Conservation (phyloP, 2,329 filamentous ascomycete species). For the Fonsecaea erecta region DNA sequence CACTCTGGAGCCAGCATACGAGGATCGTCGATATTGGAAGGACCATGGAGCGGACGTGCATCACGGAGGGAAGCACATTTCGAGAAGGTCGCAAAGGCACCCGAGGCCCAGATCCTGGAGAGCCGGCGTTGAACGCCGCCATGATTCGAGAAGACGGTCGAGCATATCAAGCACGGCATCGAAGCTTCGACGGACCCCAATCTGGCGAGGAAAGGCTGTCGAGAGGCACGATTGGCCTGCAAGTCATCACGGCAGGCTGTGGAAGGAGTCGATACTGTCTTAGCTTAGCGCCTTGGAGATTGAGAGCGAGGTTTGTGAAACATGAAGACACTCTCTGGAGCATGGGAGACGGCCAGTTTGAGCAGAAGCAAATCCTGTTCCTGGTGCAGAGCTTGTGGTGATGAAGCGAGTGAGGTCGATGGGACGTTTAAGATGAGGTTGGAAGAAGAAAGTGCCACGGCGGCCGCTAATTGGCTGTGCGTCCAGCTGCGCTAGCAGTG, state of each 20-base stretch:
- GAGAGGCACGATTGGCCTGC: conserved; percentile 21
- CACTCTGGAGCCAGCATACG: conserved; percentile 22
- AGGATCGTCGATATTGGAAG: conserved; percentile 27
- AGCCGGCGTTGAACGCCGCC: neutral
- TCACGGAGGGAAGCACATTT: conserved; percentile 25
- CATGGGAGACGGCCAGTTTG: conserved; percentile 3
- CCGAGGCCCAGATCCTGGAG: conserved; percentile 1
- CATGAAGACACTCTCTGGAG: neutral
- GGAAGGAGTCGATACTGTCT: conserved; percentile 14
- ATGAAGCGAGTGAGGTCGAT: neutral
- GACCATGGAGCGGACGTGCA: conserved; percentile 11
- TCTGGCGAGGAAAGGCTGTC: conserved; percentile 15
- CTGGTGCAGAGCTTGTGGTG: neutral
- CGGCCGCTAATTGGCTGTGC: conserved; percentile 19
- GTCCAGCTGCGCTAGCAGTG: conserved; percentile 17
- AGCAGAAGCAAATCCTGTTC: neutral
- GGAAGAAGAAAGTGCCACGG: conserved; percentile 22
- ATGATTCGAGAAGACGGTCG: conserved; percentile 29
- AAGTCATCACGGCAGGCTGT: conserved; percentile 7
- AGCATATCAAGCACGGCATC: conserved; percentile 15
- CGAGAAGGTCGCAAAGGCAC: conserved; percentile 22
- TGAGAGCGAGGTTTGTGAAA: conserved; percentile 14
- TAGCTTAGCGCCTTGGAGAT: conserved; percentile 16
- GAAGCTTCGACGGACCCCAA: conserved; percentile 19
- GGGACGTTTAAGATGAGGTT: conserved; percentile 28